phyloP scores from a whole-genome alignment of 495 filamentous ascomycete species.

The Extremus antarcticus region DNA sequence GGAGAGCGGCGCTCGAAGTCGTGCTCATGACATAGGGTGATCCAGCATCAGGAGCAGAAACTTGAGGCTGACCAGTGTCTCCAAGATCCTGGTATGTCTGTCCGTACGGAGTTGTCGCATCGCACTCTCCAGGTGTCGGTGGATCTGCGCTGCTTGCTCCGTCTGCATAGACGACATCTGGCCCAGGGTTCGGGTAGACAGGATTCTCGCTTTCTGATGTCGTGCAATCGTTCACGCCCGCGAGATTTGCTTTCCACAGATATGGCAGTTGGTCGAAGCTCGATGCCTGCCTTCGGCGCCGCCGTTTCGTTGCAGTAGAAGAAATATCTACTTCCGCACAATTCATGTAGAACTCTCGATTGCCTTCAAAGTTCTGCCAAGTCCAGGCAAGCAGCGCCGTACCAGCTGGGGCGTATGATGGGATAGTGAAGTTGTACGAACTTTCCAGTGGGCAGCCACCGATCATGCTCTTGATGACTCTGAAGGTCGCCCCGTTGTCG shows the following conservation, averaged over 20 bases:
- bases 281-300: conserved; percentile 3
- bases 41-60: too few species aligned
- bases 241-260: conserved; percentile 51
- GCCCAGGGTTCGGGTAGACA: conserved; percentile 63
- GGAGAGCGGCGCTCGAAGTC: too few species aligned
- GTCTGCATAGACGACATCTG: conserved; percentile 38
- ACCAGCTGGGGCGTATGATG: conserved; percentile 46
- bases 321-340: conserved; percentile 48
- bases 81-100: conserved; percentile 2
- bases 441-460: conserved; percentile 47
- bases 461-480: conserved; percentile 54
- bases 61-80: neutral
- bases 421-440: conserved; percentile 53
- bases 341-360: conserved; percentile 61
- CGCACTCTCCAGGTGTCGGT: conserved; percentile 6
- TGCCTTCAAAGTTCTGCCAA: conserved; percentile 54
- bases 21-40: too few species aligned
- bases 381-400: conserved; percentile 53
- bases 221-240: conserved; percentile 33
- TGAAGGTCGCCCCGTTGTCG: conserved; percentile 50
- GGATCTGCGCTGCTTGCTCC: conserved; percentile 18
- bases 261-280: conserved; percentile 41
- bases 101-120: conserved; percentile 10
- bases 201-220: conserved; percentile 48
- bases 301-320: conserved; percentile 17